A percentile compares a stretch with the other conserved stretches of the same genome.
Evolutionary conservation across 768 basidiomycete species (phyloP).

Genomic region (Pulveroboletus sp.): DNA sequence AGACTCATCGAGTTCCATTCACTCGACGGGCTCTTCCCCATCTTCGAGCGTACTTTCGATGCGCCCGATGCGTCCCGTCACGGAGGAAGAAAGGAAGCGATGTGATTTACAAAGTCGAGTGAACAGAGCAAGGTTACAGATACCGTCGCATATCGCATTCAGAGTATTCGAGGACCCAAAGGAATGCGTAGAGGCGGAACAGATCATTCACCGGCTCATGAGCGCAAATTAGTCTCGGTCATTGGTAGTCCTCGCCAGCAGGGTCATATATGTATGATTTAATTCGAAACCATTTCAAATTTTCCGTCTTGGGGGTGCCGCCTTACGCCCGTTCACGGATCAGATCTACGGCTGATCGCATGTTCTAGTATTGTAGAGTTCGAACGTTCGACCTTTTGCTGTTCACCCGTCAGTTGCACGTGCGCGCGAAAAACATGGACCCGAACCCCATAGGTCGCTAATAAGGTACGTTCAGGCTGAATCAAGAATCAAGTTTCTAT

Average conservation of each 20-base stretch:
- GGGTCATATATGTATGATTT: not conserved
- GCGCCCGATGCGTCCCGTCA: conserved; percentile 22
- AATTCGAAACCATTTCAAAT: not conserved
- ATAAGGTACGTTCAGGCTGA: too few relatives aligned
- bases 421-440: not conserved
- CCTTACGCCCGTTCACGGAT: not conserved
- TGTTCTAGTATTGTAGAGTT: not conserved
- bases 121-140: conserved; percentile 53
- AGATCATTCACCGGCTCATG: conserved; percentile 32
- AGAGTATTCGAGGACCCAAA: conserved; percentile 64
- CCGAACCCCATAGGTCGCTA: not conserved
- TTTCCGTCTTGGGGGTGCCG: not conserved
- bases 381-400: too few relatives aligned
- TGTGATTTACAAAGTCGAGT: conserved; percentile 60
- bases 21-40: conserved; percentile 18
- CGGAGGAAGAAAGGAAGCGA: conserved; percentile 54
- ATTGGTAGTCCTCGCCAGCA: not conserved
- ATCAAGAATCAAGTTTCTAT: too few relatives aligned
- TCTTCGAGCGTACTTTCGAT: conserved; percentile 18
- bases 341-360: not conserved
- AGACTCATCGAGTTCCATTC: conserved; percentile 24
- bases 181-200: conserved; percentile 63
- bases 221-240: not conserved
- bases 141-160: conserved; percentile 54
- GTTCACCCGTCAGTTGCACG: not conserved